A percentile compares a stretch with the other conserved stretches of the same genome.
phyloP scores from a whole-genome alignment of 1,284 basidiomycete genomes.

The Coniferiporia sulphurascens region DNA sequence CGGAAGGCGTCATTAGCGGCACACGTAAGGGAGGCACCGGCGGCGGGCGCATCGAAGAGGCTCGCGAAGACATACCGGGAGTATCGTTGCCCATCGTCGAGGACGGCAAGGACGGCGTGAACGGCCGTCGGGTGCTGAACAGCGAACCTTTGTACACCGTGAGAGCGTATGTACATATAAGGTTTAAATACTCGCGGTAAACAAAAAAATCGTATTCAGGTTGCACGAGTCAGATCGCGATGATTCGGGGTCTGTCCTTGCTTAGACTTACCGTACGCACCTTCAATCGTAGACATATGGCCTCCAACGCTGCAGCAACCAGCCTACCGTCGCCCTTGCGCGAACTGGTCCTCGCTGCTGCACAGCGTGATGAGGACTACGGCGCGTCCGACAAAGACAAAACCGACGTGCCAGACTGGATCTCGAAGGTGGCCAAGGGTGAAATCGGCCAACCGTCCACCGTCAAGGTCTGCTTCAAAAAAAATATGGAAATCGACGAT shows the following conservation, averaged over 20 bases:
- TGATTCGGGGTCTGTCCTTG: neutral
- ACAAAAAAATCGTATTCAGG: neutral
- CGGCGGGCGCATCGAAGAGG: conserved; percentile 8
- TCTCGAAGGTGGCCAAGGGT: conserved; percentile 56
- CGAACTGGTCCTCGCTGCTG: conserved; percentile 50
- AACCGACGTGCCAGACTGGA: conserved; percentile 61
- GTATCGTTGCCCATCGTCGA: conserved; percentile 2
- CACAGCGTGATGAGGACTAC: conserved; percentile 37
- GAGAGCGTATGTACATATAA: neutral
- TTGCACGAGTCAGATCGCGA: neutral
- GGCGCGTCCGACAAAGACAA: conserved; percentile 61
- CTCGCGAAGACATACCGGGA: conserved; percentile 1
- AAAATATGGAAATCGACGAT: neutral
- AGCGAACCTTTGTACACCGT: neutral
- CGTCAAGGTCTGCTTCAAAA: conserved; percentile 40
- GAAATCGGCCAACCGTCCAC: conserved; percentile 43
- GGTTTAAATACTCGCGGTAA: neutral
- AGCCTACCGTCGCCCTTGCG: conserved; percentile 51
- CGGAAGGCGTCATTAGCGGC: conserved; percentile 17
- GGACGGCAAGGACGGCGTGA: neutral
- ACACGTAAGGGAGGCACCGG: neutral
- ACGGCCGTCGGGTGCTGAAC: neutral
- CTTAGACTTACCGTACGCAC: neutral
- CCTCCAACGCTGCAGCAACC: conserved; percentile 46
- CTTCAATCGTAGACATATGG: conserved; percentile 42